Conservation (phyloP, 768 basidiomycete genomes). For the Collybia sordida region DNA sequence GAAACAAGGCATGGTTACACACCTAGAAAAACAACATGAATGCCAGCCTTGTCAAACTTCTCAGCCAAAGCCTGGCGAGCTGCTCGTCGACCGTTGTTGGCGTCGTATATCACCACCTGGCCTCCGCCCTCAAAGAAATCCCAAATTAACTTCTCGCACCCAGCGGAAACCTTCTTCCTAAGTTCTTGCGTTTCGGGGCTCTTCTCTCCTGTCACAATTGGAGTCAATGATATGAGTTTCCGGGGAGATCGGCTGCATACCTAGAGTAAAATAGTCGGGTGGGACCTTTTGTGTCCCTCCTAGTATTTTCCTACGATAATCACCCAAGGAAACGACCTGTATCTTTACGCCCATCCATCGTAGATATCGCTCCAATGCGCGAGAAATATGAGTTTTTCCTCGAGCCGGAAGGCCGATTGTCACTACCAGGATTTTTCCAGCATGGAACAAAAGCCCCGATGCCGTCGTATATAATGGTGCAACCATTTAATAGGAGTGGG, state of each 20-base stretch:
- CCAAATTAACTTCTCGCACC: constrained; percentile 89
- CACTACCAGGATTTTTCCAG: constrained; percentile 92
- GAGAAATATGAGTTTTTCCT: constrained; percentile 95
- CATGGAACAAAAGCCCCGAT: constrained; percentile 84
- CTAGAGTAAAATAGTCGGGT: constrained; percentile 87
- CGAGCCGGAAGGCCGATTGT: constrained; percentile 93
- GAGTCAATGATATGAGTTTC: neutral
- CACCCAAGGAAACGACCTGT: constrained; percentile 90
- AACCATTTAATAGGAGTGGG: constrained; percentile 57
- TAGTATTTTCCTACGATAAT: constrained; percentile 87
- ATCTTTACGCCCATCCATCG: constrained; percentile 99
- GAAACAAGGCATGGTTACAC: constrained; percentile 15
- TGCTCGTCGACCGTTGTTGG: constrained; percentile 83
- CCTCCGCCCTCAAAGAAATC: constrained; percentile 86
- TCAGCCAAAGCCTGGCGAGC: constrained; percentile 72
- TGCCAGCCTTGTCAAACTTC: constrained; percentile 81
- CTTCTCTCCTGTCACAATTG: constrained; percentile 60
- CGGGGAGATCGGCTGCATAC: constrained; percentile 32
- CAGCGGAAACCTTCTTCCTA: constrained; percentile 69
- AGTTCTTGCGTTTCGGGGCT: constrained; percentile 77
- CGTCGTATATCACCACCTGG: constrained; percentile 98
- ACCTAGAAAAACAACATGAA: constrained; percentile 96
- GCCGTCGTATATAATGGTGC: constrained; percentile 96
- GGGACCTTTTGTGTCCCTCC: constrained; percentile 89
- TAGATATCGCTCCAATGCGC: constrained; percentile 94